phyloP scores from a whole-genome alignment of 2,329 filamentous ascomycete species.

The Grosmannia penicillata region DNA sequence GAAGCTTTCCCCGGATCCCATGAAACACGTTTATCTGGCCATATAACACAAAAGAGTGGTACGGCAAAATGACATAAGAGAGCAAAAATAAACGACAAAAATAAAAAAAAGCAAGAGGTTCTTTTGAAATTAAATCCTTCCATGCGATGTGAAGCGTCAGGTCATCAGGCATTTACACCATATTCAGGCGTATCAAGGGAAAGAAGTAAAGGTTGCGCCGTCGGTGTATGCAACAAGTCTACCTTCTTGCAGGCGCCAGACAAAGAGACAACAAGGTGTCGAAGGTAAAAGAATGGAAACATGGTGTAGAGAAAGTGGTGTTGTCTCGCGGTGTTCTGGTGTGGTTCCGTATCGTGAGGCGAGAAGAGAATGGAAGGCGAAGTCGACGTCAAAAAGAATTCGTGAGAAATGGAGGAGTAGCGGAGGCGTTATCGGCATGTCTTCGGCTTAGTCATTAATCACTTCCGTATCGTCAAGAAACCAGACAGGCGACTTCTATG shows the following conservation, averaged over 20 bases:
- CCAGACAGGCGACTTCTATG: neutral
- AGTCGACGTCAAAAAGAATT: conserved; percentile 3
- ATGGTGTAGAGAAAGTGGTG: conserved; percentile 1
- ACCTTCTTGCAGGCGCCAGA: no score
- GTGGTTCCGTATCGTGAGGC: conserved; percentile 9
- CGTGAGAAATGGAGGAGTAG: conserved; percentile 9
- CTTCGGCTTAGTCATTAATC: conserved; percentile 8
- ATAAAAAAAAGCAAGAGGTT: conserved; percentile 4
- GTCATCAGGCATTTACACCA: conserved; percentile 13
- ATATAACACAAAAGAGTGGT: conserved; percentile 1
- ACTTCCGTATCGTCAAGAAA: conserved; percentile 2
- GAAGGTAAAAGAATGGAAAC: neutral
- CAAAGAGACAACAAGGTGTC: no score
- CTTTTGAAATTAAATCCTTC: conserved; percentile 13
- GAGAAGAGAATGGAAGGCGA: no score
- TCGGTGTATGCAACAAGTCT: neutral
- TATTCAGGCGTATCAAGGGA: conserved; percentile 10
- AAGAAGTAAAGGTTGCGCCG: neutral
- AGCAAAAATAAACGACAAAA: neutral
- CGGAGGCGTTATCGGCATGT: conserved; percentile 7
- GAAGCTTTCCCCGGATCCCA: conserved; percentile 4
- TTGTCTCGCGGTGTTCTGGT: conserved; percentile 5
- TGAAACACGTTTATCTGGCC: conserved; percentile 5
- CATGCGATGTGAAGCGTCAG: conserved; percentile 10
- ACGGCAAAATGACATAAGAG: neutral